Base-by-base conservation (phyloP, 2,329 filamentous ascomycete genomes). In the Talaromyces pinophilus region DNA sequence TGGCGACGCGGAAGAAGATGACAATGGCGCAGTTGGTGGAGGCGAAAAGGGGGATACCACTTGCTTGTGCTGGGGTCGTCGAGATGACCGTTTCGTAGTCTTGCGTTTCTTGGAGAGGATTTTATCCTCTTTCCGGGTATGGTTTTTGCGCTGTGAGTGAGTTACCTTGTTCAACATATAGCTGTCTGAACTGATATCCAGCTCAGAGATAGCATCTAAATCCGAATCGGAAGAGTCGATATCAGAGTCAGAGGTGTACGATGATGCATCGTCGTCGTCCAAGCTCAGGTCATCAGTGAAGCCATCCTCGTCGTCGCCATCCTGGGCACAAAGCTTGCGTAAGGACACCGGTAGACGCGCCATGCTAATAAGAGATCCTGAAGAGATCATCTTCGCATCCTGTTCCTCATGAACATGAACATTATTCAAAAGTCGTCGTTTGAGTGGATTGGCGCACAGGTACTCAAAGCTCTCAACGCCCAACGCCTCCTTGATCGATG, bases 221-320 rank as follows among this genome's bases (percentile, higher is more conserved):
- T 52, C 54, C 1, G 46, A 52, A 4, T 52, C 59, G n/a, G 55
- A 59, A 6, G 46, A 52, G 22, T 59, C 30, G n/a, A 55, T 50
- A 6, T 67, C 44, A 11, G 40, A 25, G 8, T 46, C 65, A 6
- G 54, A 59, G 11, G 22, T 33, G 5, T 22, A 65, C 8, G 50
- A 59, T 13, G 64, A 63, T 6, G 57, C 35, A 8, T 44, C 46
- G 6, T 52, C 46, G 13, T 60, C 54, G 42, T 67, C 63, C 10
- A 50, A 44, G 33, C 46, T 60, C 30, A 38, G 55, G 42, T 72
- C 77, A 13, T 78, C 75, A 65, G 73, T 78, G 50, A 76, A 75
- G 15, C 74, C 71, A 35, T 60, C 59, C 22, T 63, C 63, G 35
- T 57, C 59, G 22, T 61, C 33, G 2, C n/a, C 38, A 30, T 46